Evolutionary conservation across 352 stramenopile genomes (phyloP).

Genomic region (Phytophthora meadii): DNA sequence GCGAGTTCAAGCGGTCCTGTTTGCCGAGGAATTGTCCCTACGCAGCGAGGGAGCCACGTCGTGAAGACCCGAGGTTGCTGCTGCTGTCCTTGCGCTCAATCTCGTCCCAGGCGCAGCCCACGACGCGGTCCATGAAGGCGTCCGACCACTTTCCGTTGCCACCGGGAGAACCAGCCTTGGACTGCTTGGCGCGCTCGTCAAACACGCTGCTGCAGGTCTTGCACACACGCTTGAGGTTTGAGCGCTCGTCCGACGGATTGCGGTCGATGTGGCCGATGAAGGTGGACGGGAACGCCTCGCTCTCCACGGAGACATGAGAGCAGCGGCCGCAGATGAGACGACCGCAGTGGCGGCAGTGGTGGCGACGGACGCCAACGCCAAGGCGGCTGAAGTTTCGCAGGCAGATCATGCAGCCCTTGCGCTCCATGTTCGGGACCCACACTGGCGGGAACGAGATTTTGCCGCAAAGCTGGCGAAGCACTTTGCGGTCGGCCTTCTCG

Average conservation of each 20-base stretch:
- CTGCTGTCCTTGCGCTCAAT: constrained; percentile 47
- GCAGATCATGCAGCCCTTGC: constrained; percentile 84
- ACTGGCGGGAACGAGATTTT: constrained; percentile 85
- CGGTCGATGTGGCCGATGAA: constrained; percentile 58
- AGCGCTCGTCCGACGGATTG: constrained; percentile 48
- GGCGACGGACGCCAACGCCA: constrained; percentile 68
- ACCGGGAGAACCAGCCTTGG: constrained; percentile 30
- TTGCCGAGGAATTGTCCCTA: constrained; percentile 21
- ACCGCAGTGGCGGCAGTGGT: constrained; percentile 89
- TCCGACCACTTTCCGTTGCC: constrained; percentile 56
- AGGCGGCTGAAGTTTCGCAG: constrained; percentile 73
- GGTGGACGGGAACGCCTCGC: constrained; percentile 67
- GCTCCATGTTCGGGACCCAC: constrained; percentile 81
- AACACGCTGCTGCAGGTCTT: constrained; percentile 81
- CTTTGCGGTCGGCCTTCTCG: constrained; percentile 80
- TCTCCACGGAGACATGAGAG: constrained; percentile 76
- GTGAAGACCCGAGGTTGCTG: constrained; percentile 34
- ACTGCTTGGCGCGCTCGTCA: constrained; percentile 64
- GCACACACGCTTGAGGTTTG: constrained; percentile 73
- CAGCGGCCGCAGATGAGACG: constrained; percentile 83
- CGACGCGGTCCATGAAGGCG: constrained; percentile 67
- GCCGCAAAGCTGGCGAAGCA: constrained; percentile 73
- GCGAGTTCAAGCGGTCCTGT: constrained; percentile 19
- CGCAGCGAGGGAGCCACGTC: constrained; percentile 44
- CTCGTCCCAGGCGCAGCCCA: constrained; percentile 72